phyloP scores from a whole-genome alignment of 2,329 filamentous ascomycete genomes.

The Tolypocladium tropicale region DNA sequence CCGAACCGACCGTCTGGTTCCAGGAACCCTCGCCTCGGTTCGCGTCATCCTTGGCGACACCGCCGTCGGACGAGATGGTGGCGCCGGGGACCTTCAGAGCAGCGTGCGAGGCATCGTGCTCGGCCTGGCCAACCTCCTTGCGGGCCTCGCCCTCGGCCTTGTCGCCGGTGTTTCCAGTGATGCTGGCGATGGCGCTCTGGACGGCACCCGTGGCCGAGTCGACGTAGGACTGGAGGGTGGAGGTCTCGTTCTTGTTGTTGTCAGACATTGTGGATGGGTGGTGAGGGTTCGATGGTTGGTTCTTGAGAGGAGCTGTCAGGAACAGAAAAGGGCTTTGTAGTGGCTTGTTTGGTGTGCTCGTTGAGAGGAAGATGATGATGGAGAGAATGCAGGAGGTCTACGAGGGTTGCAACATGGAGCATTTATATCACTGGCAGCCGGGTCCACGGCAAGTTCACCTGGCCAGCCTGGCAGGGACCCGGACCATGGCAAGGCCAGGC shows the following conservation, averaged over 20 bases:
- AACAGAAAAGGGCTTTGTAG: background rate
- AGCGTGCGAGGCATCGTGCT: conserved; percentile 66
- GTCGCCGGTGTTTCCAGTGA: conserved; percentile 64
- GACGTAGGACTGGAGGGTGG: conserved; percentile 69
- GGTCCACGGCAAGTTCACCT: background rate
- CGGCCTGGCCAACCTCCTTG: conserved; percentile 53
- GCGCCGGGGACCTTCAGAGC: conserved; percentile 64
- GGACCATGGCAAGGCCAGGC: background rate
- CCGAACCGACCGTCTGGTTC: conserved; percentile 82
- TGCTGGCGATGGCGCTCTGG: conserved; percentile 59
- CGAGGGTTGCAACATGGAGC: background rate
- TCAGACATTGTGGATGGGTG: conserved; percentile 17
- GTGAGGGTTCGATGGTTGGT: background rate
- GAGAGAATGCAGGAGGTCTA: background rate
- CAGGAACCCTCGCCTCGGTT: conserved; percentile 64
- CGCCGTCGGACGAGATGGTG: conserved; percentile 59
- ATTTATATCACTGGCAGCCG: background rate
- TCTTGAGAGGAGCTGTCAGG: background rate
- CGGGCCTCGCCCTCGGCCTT: conserved; percentile 54
- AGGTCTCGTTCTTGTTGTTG: conserved; percentile 31
- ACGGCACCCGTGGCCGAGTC: conserved; percentile 63
- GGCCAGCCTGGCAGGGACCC: background rate
- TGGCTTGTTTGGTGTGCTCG: background rate
- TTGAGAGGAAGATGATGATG: background rate
- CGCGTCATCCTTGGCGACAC: conserved; percentile 59